Base-by-base conservation (phyloP, 2,329 filamentous ascomycete species). In the Anthostomella pinea region DNA sequence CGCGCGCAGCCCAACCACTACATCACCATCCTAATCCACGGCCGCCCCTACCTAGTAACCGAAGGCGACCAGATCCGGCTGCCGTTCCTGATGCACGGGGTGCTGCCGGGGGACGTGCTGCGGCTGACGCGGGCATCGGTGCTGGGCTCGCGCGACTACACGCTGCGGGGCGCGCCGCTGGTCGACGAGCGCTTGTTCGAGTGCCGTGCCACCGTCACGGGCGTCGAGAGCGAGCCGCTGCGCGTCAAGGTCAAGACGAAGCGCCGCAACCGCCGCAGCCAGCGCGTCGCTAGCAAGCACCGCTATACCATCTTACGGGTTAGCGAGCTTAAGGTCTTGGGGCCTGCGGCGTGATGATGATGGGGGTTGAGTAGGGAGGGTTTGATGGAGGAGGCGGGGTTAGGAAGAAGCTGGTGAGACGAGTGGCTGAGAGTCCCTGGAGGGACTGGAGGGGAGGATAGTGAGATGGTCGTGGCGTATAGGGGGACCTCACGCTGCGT, bases 141-240 rank as follows among this genome's bases (percentile, higher is more conserved):
- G 35, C 68, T 98, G 28, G 93, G 93, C 18, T 91, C 83, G 50
- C 77, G 93, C 46, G 91, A 97, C 63, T 95, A 87, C 66, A 96
- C 91, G 5, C 72, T 97, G 46, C 87, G 89, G 63, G 87, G 86
- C 5, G 68, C 75, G 4, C 81, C 85, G n/a, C 91, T 85, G 58
- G 67, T 97, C 45, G 89, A 96, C 60, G 84, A 91, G 63, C 68
- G 80, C 35, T 64, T 95, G 39, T 97, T 89, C 55, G 84, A 87
- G 59, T 95, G 89, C 64, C 77, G 89, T 40, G 87, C 90, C 11
- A 79, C 83, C 21, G 89, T 98, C 17, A 75, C 93, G 45, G 91
- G 89, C 5, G 79, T 85, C 6, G 93, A 97, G 67, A 77, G 79
- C 39, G 86, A 90, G 68, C 86, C 87, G 21, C 62, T 91, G 68